Conservation (phyloP, 495 filamentous ascomycete genomes). For the Pseudomonodictys pantanalensis region DNA sequence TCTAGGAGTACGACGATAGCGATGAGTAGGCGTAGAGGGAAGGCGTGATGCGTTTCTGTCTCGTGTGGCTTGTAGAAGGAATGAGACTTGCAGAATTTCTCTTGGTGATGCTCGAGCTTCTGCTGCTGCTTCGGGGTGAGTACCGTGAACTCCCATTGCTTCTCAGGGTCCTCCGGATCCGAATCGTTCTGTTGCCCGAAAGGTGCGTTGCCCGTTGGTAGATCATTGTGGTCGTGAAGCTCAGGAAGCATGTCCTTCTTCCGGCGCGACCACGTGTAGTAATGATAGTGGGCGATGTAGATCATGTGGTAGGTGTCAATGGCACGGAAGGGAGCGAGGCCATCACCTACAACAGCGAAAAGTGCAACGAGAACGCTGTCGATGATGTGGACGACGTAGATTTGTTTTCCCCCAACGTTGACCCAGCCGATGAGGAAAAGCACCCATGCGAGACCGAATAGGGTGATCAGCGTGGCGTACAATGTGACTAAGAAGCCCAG, state of each 20-base stretch:
- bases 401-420: conserved; percentile 66
- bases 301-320: conserved; percentile 82
- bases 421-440: conserved; percentile 85
- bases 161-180: conserved; percentile 37
- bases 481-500: conserved; percentile 73
- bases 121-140: conserved; percentile 60
- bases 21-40: conserved; percentile 66
- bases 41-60: conserved; percentile 74
- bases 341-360: conserved; percentile 75
- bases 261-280: conserved; percentile 68
- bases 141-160: conserved; percentile 56
- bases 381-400: conserved; percentile 70
- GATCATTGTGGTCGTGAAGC: conserved; percentile 68
- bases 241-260: conserved; percentile 58
- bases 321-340: conserved; percentile 69
- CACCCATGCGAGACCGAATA: conserved; percentile 80
- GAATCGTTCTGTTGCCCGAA: conserved; percentile 31
- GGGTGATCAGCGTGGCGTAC: conserved; percentile 73
- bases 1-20: conserved; percentile 73
- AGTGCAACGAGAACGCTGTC: conserved; percentile 75
- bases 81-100: conserved; percentile 71
- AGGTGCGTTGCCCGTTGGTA: conserved; percentile 51
- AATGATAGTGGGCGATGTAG: conserved; percentile 65
- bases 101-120: conserved; percentile 66
- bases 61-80: conserved; percentile 86